These are phyloP conservation scores for Claviceps maximensis DNA, from an alignment of 2,329 filamentous ascomycete genomes.

Conservation along the genomic window DNA sequence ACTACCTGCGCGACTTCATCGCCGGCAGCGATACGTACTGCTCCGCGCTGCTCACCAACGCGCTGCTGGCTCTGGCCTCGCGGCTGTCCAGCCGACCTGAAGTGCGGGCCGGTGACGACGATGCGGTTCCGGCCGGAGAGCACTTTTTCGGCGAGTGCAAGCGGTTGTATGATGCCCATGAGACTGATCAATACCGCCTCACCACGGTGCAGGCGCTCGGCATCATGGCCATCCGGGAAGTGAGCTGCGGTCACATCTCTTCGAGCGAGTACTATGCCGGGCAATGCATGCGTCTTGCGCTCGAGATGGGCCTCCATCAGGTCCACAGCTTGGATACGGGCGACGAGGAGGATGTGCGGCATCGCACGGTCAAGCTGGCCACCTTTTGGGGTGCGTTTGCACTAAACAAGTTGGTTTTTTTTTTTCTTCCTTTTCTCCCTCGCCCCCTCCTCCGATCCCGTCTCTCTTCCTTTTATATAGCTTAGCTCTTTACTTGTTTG, in stretches of 20 bases:
- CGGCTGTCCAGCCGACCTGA: slow-evolving; percentile 51
- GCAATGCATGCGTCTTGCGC: slow-evolving; percentile 54
- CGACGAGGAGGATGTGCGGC: slow-evolving; percentile 33
- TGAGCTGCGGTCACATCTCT: slow-evolving; percentile 56
- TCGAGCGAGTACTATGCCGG: slow-evolving; percentile 60
- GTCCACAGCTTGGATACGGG: slow-evolving; percentile 19
- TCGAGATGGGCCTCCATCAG: slow-evolving; percentile 57
- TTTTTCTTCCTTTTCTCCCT: background rate
- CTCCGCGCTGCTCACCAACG: slow-evolving; percentile 52
- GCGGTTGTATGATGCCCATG: slow-evolving; percentile 42
- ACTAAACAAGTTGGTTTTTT: slow-evolving; percentile 42
- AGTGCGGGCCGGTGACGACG: slow-evolving; percentile 42
- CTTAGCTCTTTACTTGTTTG: background rate
- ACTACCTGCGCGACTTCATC: slow-evolving; percentile 52
- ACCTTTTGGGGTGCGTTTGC: slow-evolving; percentile 50
- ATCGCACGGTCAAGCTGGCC: slow-evolving; percentile 41
- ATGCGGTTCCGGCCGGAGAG: slow-evolving; percentile 45
- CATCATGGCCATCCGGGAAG: slow-evolving; percentile 62
- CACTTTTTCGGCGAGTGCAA: slow-evolving; percentile 60
- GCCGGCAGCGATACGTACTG: slow-evolving; percentile 49
- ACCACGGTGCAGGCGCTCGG: slow-evolving; percentile 62
- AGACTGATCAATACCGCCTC: slow-evolving; percentile 44
- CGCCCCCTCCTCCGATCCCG: background rate
- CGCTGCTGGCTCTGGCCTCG: slow-evolving; percentile 50
- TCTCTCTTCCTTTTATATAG: background rate